Evolutionary conservation across 1,284 basidiomycete species (phyloP), one percentile per base, ranked within the genome.

Genomic region (Salmacisia buchloeana): DNA sequence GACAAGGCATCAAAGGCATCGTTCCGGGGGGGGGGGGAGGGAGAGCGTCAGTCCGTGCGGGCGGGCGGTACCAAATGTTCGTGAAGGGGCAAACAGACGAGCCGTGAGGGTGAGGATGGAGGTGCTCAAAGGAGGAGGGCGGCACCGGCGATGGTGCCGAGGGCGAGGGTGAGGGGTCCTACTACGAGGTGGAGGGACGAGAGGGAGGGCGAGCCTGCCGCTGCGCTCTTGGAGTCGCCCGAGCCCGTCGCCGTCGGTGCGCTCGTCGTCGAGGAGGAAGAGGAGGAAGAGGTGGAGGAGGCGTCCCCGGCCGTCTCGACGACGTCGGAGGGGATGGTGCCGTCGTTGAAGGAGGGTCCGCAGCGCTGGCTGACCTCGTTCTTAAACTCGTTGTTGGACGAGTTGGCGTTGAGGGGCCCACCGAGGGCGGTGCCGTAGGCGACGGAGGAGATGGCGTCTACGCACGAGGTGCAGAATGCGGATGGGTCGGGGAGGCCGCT

Each of bases 271-370:
- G 23, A 3, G 49, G 49, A 54, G 15, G 49, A 15, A 21, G 46
- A 3, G n/a, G 46, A 4, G 23, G 46, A 49, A 7, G 46, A 49
- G 21, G 43, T 46, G 21, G 43, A 21, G 12, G 10, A 27, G 23
- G 75, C 72, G 18, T 81, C 83, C 13, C 90, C 91, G 3, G 94
- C 96, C 3, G 91, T 92, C 9, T 90, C 89, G 2, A 88, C 90
- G 56, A 89, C 87, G 49, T 89, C 89, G 13, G 91, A 94, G 2
- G 94, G 92, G 75, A 97, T 88, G 46, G 87, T 85, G 58, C 97
- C 91, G 70, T 91, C 94, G 81, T 99, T 98, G 15, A 29, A 54
- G 2, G 49, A 54, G 49, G 49, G 29, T 15, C 25, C 25, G 49
- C 49, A 54, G 25, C 49, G 29, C 33, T 58, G 33, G 34, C 25